A percentile compares a stretch with the other conserved stretches of the same genome.
Evolutionary conservation across 805 yeast genomes (phyloP).

Genomic region (Blastobotrys chiropterorum): DNA sequence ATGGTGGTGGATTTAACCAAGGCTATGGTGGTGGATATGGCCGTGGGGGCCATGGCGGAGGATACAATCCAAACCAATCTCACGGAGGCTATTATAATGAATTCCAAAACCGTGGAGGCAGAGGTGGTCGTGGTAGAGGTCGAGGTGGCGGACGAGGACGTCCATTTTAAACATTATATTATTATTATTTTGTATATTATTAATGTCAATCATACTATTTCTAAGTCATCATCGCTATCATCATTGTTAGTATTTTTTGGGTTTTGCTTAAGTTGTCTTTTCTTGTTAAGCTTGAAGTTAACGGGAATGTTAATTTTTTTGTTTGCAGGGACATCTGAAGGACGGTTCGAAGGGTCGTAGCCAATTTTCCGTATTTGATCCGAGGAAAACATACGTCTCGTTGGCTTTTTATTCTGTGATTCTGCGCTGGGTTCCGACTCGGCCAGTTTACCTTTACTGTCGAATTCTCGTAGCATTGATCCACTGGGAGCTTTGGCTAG

Average conservation of each 20-base stretch:
- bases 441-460: conserved; percentile 17
- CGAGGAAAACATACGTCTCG: conserved; percentile 16
- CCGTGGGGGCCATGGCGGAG: conserved; percentile 15
- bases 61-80: conserved; percentile 9
- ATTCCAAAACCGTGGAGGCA: conserved; percentile 13
- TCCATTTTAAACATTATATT: conserved; percentile 9
- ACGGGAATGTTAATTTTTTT: conserved; percentile 6
- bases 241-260: conserved; percentile 19
- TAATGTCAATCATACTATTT: conserved; percentile 8
- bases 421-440: conserved; percentile 7
- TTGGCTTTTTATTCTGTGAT: neutral
- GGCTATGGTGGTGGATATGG: conserved; percentile 11
- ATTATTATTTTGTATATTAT: neutral
- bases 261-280: neutral
- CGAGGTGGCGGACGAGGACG: conserved; percentile 11
- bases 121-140: conserved; percentile 14
- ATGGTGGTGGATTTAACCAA: conserved; percentile 15
- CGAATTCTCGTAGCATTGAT: conserved; percentile 20
- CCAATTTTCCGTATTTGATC: conserved; percentile 24
- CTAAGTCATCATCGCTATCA: conserved; percentile 35
- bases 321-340: conserved; percentile 2
- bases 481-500: conserved; percentile 25
- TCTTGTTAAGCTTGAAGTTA: conserved; percentile 1
- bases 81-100: conserved; percentile 5
- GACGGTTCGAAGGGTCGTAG: conserved; percentile 25